These are phyloP conservation scores for Colletotrichum sp. DNA, from an alignment of 2,329 filamentous ascomycete species.

Conservation along the genomic window DNA sequence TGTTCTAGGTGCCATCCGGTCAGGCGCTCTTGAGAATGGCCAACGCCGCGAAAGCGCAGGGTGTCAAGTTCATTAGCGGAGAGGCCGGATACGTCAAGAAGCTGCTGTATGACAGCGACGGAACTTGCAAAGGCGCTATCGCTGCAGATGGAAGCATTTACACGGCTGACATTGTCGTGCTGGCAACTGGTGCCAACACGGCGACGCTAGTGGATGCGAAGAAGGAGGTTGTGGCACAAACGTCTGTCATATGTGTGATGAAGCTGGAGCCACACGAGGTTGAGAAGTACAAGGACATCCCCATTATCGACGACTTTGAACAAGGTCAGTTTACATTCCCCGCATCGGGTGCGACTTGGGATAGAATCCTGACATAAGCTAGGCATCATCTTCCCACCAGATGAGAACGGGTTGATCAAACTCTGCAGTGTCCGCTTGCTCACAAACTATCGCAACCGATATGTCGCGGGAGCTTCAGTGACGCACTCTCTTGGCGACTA, in stretches of 20 bases:
- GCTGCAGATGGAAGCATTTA: conserved; percentile 52
- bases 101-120: conserved; percentile 28
- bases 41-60: conserved; percentile 27
- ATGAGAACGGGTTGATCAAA: conserved; percentile 52
- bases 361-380: neutral
- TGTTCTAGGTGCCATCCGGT: conserved; percentile 22
- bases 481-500: conserved; percentile 26
- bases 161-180: conserved; percentile 63
- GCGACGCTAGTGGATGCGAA: conserved; percentile 66
- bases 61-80: conserved; percentile 33
- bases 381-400: conserved; percentile 61
- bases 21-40: conserved; percentile 36
- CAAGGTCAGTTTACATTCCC: neutral
- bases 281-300: conserved; percentile 48
- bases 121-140: conserved; percentile 48
- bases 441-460: conserved; percentile 46
- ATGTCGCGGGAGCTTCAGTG: conserved; percentile 21
- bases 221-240: conserved; percentile 66
- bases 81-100: conserved; percentile 23
- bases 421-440: conserved; percentile 59
- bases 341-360: neutral
- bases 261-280: conserved; percentile 64
- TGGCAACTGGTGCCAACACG: conserved; percentile 73
- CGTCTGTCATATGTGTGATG: conserved; percentile 69
- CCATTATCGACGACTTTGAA: conserved; percentile 34